phyloP scores from a whole-genome alignment of 2,329 filamentous ascomycete species.

The Stemphylium beticola region DNA sequence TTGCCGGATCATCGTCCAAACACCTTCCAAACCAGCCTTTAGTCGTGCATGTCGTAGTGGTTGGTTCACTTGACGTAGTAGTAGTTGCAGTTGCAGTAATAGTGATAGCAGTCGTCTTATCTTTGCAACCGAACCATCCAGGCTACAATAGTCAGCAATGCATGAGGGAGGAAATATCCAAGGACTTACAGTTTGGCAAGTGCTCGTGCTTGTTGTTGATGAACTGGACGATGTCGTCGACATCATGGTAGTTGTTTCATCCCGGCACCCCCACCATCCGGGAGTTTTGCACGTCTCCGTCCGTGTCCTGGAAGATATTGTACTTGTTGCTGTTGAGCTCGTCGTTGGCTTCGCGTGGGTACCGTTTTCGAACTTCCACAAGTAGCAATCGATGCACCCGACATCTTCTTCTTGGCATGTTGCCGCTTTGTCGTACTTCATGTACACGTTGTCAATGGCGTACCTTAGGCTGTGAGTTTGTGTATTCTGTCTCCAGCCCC shows the following conservation, averaged over 20 bases:
- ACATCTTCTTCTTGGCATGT: slow-evolving; percentile 44
- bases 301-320: slow-evolving; percentile 34
- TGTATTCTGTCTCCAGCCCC: slow-evolving; percentile 46
- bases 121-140: slow-evolving; percentile 48
- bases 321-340: slow-evolving; percentile 32
- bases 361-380: slow-evolving; percentile 47
- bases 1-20: slow-evolving; percentile 31
- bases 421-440: slow-evolving; percentile 42
- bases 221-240: slow-evolving; percentile 29
- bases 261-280: slow-evolving; percentile 47
- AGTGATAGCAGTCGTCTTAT: slow-evolving; percentile 32
- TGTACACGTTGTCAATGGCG: slow-evolving; percentile 45
- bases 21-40: slow-evolving; percentile 48
- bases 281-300: slow-evolving; percentile 48
- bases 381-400: slow-evolving; percentile 43
- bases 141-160: slow-evolving; percentile 28
- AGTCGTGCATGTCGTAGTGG: slow-evolving; percentile 40
- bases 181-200: slow-evolving; percentile 41
- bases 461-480: slow-evolving; percentile 41
- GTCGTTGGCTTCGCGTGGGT: slow-evolving; percentile 38
- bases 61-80: slow-evolving; percentile 28
- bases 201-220: slow-evolving; percentile 36
- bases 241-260: slow-evolving; percentile 38
- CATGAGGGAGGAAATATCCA: not conserved
- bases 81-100: slow-evolving; percentile 23